phyloP scores from a whole-genome alignment of 2,329 filamentous ascomycete genomes.

The Stemphylium vesicarium region DNA sequence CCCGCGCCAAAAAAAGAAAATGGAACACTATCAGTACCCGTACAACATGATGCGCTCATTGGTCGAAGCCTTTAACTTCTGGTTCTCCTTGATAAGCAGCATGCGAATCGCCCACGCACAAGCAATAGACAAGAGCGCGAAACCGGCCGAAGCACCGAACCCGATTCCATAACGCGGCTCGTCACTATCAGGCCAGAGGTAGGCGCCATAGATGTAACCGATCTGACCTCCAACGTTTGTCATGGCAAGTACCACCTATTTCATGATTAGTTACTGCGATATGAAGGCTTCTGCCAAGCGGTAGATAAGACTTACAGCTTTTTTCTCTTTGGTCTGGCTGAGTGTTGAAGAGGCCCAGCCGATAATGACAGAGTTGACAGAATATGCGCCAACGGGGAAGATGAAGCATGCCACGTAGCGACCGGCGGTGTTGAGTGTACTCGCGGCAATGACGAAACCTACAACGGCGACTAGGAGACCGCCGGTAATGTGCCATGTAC shows the following conservation, averaged over 20 bases:
- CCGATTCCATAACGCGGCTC: conserved; percentile 35
- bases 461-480: conserved; percentile 51
- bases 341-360: conserved; percentile 39
- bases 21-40: conserved; percentile 40
- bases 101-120: conserved; percentile 37
- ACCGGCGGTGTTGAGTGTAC: conserved; percentile 35
- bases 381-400: conserved; percentile 39
- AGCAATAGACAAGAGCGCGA: conserved; percentile 36
- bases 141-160: conserved; percentile 37
- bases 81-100: conserved; percentile 39
- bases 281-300: too few relatives aligned
- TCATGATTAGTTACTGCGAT: not conserved
- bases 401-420: conserved; percentile 42
- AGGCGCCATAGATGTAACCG: conserved; percentile 39
- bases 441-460: conserved; percentile 50
- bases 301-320: too few relatives aligned
- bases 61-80: conserved; percentile 29
- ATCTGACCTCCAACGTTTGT: conserved; percentile 38
- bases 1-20: too few relatives aligned
- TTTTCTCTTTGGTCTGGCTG: conserved; percentile 39
- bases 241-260: conserved; percentile 38
- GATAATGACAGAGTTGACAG: conserved; percentile 41
- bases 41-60: conserved; percentile 38
- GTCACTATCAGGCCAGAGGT: conserved; percentile 36
- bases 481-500: conserved; percentile 58